These are phyloP conservation scores for Cyclotella choctawhatcheeana DNA, from an alignment of 108 stramenopile genomes.

Conservation along the genomic window DNA sequence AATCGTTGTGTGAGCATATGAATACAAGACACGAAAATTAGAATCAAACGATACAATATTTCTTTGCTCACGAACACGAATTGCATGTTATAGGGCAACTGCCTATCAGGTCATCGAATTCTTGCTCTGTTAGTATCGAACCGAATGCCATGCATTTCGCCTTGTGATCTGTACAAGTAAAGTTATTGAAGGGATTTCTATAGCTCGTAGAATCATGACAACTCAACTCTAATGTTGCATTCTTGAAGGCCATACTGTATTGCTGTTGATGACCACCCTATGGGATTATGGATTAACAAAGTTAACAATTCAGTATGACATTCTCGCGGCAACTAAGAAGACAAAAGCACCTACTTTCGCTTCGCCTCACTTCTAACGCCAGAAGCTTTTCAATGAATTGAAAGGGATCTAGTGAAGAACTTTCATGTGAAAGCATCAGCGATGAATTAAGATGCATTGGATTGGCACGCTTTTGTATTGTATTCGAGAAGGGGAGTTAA, in stretches of 20 bases:
- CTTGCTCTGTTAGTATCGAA: conserved; percentile 5
- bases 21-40: too few relatives aligned
- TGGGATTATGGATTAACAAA: too few relatives aligned
- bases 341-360: too few relatives aligned
- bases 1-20: too few relatives aligned
- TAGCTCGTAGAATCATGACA: conserved; percentile 18
- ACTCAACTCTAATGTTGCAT: background rate
- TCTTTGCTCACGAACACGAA: background rate
- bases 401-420: too few relatives aligned
- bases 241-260: background rate
- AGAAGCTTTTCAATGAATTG: too few relatives aligned
- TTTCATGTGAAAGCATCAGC: background rate
- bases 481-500: conserved; percentile 8
- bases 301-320: too few relatives aligned
- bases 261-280: too few relatives aligned
- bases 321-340: too few relatives aligned
- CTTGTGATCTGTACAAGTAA: conserved; percentile 18
- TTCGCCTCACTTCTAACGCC: too few relatives aligned
- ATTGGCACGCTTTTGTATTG: background rate
- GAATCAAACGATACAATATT: background rate
- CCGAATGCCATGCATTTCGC: conserved; percentile 5
- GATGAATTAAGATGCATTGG: background rate
- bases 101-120: conserved; percentile 14
- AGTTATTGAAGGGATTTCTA: conserved; percentile 26
- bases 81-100: conserved; percentile 18